Evolutionary conservation across 1,284 basidiomycete species (phyloP).

Genomic region (Rhodotorula glutinis): DNA sequence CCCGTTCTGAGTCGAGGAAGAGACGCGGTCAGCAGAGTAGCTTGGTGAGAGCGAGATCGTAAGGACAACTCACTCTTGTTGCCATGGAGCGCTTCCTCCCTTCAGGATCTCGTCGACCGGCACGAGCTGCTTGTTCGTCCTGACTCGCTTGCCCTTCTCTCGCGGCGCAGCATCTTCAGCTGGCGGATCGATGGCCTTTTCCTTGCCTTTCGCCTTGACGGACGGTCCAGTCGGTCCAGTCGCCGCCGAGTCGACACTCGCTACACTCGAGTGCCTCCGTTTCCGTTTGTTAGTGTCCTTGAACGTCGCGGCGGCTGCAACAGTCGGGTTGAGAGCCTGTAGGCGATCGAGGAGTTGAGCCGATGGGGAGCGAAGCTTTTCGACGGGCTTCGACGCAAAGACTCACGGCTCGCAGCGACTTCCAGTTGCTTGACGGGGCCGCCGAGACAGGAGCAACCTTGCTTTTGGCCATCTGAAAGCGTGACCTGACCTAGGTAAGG

Average conservation of each 20-base stretch:
- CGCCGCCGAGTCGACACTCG: too few species aligned
- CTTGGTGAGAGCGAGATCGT: background rate
- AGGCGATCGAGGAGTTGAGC: background rate
- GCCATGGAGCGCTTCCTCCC: slow-evolving; percentile 29
- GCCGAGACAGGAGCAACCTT: slow-evolving; percentile 5
- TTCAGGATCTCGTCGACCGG: slow-evolving; percentile 33
- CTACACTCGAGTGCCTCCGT: slow-evolving; percentile 14
- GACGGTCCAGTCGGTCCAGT: too few species aligned
- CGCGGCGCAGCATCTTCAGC: background rate
- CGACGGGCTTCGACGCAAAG: too few species aligned
- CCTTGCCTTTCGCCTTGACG: slow-evolving; percentile 21
- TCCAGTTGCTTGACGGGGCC: slow-evolving; percentile 36
- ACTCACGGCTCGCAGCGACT: slow-evolving; percentile 28
- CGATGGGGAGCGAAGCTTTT: too few species aligned
- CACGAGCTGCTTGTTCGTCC: slow-evolving; percentile 15
- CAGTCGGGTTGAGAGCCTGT: slow-evolving; percentile 26
- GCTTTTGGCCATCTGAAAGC: slow-evolving; percentile 14
- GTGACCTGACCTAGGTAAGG: too few species aligned
- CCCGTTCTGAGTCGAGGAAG: slow-evolving; percentile 12
- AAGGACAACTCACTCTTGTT: slow-evolving; percentile 26
- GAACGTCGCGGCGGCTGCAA: background rate
- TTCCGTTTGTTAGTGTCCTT: slow-evolving; percentile 22
- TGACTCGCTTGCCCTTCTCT: background rate
- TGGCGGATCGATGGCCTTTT: slow-evolving; percentile 1
- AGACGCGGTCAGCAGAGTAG: background rate